Percentiles rank a stretch among this genome's conserved stretches.
Evolutionary conservation across 176 grass and related monocot species (phyloP).

Genomic region (Oryza longistaminata): DNA sequence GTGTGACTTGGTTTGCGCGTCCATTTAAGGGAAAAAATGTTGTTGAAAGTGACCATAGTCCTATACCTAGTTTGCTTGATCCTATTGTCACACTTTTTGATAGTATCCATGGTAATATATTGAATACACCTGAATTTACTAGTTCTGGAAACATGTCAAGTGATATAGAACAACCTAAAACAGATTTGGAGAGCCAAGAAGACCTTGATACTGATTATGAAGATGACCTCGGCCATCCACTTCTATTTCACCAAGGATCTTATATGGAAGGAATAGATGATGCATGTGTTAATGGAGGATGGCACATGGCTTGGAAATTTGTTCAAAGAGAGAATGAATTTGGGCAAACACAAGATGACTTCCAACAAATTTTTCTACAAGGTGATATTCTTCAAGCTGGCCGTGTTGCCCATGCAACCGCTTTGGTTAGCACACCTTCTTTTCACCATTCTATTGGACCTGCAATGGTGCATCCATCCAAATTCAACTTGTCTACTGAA

Average conservation of each 20-base stretch:
- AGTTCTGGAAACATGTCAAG: background rate
- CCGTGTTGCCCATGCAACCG: slow-evolving; percentile 47
- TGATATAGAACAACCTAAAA: background rate
- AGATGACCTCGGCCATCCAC: background rate
- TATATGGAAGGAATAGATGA: background rate
- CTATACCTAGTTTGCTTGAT: slow-evolving; percentile 38
- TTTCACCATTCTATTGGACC: slow-evolving; percentile 37
- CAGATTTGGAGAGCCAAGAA: background rate
- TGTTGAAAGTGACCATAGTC: slow-evolving; percentile 40
- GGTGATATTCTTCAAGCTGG: slow-evolving; percentile 28
- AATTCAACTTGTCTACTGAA: background rate
- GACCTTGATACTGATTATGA: background rate
- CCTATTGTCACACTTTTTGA: slow-evolving; percentile 59
- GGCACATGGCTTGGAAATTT: slow-evolving; percentile 77
- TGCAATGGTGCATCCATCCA: slow-evolving; percentile 39
- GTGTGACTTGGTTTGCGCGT: slow-evolving; percentile 43
- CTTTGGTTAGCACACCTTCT: slow-evolving; percentile 48
- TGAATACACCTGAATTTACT: background rate
- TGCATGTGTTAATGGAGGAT: slow-evolving; percentile 67
- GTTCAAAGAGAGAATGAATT: slow-evolving; percentile 27
- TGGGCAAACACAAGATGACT: slow-evolving; percentile 32
- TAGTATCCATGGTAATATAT: slow-evolving; percentile 49
- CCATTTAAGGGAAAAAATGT: slow-evolving; percentile 48
- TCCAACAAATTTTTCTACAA: slow-evolving; percentile 40
- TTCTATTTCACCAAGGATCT: background rate